A percentile compares a stretch with the other conserved stretches of the same genome.
phyloP scores from a whole-genome alignment of 192 early-diverging fungal species.

The Tieghemiomyces parasiticus region DNA sequence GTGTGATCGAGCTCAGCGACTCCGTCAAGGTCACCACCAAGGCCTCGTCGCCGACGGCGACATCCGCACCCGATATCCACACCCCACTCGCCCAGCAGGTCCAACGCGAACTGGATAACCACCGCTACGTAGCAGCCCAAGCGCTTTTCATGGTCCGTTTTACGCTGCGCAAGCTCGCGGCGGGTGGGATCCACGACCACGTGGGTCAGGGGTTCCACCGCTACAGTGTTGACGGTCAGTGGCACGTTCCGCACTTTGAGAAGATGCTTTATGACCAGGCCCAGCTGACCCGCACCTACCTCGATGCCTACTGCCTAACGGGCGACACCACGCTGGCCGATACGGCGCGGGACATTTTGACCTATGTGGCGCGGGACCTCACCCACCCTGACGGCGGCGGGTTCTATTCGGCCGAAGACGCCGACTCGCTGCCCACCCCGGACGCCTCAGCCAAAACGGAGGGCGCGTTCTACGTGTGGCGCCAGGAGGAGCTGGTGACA shows the following conservation, averaged over 20 bases:
- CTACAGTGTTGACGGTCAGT: constrained; percentile 20
- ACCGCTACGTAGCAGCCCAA: background rate
- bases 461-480: constrained; percentile 52
- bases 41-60: background rate
- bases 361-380: constrained; percentile 36
- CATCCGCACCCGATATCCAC: background rate
- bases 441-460: constrained; percentile 30
- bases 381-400: constrained; percentile 26
- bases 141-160: constrained; percentile 20
- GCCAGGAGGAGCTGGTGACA: constrained; percentile 24
- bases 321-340: constrained; percentile 29
- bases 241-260: constrained; percentile 57
- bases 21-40: background rate
- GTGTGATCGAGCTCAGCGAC: background rate
- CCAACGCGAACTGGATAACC: background rate
- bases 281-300: constrained; percentile 34
- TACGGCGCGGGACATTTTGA: constrained; percentile 33
- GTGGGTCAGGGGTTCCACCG: constrained; percentile 26
- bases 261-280: constrained; percentile 63
- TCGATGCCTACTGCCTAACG: constrained; percentile 27
- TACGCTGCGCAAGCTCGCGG: constrained; percentile 16
- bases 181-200: constrained; percentile 27
- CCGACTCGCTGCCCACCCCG: constrained; percentile 35
- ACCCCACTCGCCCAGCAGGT: background rate
- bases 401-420: constrained; percentile 52